Evolutionary conservation across 371 early-diverging fungal genomes (phyloP).

Genomic region (Rhizomucor pusillus): DNA sequence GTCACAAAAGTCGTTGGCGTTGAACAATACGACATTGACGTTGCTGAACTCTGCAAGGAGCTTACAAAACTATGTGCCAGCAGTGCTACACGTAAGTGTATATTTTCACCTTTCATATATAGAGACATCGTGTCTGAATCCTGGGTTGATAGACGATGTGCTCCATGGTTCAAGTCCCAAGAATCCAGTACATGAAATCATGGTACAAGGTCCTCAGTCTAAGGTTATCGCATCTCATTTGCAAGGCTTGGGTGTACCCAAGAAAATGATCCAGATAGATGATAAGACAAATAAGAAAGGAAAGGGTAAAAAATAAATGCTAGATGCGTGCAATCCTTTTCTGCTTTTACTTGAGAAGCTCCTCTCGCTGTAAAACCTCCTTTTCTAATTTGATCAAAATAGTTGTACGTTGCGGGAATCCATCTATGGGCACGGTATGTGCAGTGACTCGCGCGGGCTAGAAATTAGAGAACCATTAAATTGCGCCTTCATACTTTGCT

Average conservation of each 20-base stretch:
- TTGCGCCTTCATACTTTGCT: no score
- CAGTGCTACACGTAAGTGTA: slow-evolving; percentile 58
- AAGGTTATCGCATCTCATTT: slow-evolving; percentile 53
- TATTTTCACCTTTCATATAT: neutral
- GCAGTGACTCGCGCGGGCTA: slow-evolving; percentile 94
- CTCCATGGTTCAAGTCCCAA: slow-evolving; percentile 60
- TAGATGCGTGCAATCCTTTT: neutral
- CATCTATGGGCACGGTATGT: slow-evolving; percentile 88
- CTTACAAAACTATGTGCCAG: slow-evolving; percentile 65
- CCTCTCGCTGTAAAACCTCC: slow-evolving; percentile 77
- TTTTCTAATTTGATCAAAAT: slow-evolving; percentile 92
- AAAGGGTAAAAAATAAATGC: slow-evolving; percentile 35
- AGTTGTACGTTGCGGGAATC: slow-evolving; percentile 88
- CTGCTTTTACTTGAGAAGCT: slow-evolving; percentile 53
- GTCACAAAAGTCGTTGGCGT: slow-evolving; percentile 63
- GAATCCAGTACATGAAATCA: slow-evolving; percentile 59
- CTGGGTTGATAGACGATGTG: slow-evolving; percentile 41
- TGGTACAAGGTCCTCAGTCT: slow-evolving; percentile 75
- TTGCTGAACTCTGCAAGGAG: slow-evolving; percentile 60
- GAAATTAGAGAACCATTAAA: neutral
- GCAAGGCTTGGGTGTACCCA: slow-evolving; percentile 55
- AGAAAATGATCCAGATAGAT: slow-evolving; percentile 49
- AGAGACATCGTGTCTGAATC: neutral
- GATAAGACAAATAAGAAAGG: slow-evolving; percentile 69
- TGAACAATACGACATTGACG: slow-evolving; percentile 60